phyloP scores from a whole-genome alignment of 2,329 filamentous ascomycete species.

The Grosmannia huntii region DNA sequence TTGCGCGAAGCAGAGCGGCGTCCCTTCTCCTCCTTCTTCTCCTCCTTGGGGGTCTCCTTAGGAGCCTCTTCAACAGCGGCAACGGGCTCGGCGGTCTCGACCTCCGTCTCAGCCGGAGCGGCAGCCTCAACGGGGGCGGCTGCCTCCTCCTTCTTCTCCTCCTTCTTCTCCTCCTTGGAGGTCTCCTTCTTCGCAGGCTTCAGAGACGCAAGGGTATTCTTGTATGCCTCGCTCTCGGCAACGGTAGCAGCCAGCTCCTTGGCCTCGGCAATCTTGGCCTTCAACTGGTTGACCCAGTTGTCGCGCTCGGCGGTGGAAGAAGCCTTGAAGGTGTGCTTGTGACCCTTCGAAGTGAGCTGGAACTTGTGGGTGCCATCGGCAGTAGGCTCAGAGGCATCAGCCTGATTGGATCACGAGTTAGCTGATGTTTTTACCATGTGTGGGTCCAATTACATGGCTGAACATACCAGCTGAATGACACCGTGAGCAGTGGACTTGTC shows the following conservation, averaged over 20 bases:
- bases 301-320: slow-evolving; percentile 63
- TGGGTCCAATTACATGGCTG: background rate
- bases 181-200: slow-evolving; percentile 35
- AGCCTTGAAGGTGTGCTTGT: slow-evolving; percentile 94
- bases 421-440: background rate
- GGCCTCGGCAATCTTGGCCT: slow-evolving; percentile 71
- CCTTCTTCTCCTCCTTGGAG: slow-evolving; percentile 16
- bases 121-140: slow-evolving; percentile 14
- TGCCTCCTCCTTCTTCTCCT: slow-evolving; percentile 16
- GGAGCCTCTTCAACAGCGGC: slow-evolving; percentile 20
- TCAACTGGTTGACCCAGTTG: slow-evolving; percentile 79
- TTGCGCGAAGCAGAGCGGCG: slow-evolving; percentile 52
- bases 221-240: slow-evolving; percentile 74
- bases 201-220: slow-evolving; percentile 63
- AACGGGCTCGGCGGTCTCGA: slow-evolving; percentile 11
- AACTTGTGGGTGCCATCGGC: slow-evolving; percentile 72
- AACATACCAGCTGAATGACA: slow-evolving; percentile 71
- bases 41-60: slow-evolving; percentile 16
- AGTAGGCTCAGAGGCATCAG: slow-evolving; percentile 55
- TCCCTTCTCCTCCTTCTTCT: slow-evolving; percentile 36
- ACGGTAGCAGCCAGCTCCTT: slow-evolving; percentile 67
- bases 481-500: slow-evolving; percentile 73
- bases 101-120: slow-evolving; percentile 10
- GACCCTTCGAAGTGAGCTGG: slow-evolving; percentile 68
- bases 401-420: slow-evolving; percentile 21